Evolutionary conservation across 2,329 filamentous ascomycete genomes (phyloP).

Genomic region (Ceratocystis alfenasii): DNA sequence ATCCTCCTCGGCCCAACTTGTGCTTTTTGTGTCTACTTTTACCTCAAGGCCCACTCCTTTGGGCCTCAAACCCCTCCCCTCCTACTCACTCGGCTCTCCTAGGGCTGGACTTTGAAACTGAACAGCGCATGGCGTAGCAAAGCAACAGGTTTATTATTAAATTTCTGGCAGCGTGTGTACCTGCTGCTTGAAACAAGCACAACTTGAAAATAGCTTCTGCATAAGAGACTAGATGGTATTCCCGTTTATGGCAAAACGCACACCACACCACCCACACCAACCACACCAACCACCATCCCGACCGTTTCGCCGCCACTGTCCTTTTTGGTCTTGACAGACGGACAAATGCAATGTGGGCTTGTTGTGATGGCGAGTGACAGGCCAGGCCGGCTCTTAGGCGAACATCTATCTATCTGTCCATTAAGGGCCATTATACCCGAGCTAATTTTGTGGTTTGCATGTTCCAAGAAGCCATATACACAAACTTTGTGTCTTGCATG

Average conservation of each 20-base stretch:
- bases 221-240: background rate
- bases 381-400: background rate
- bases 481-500: background rate
- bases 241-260: background rate
- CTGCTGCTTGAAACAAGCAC: background rate
- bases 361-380: background rate
- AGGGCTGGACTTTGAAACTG: constrained; percentile 7
- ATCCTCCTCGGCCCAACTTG: background rate
- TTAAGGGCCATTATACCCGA: background rate
- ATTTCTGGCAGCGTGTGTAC: background rate
- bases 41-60: background rate
- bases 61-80: background rate
- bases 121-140: constrained; percentile 9
- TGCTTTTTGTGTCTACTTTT: background rate
- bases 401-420: no score
- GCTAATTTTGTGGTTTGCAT: background rate
- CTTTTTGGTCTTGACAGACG: background rate
- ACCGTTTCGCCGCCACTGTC: background rate
- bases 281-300: background rate
- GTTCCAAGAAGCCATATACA: background rate
- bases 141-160: constrained; percentile 1
- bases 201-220: background rate
- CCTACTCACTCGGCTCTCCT: background rate
- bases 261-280: no score
- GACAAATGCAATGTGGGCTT: background rate